These are phyloP conservation scores for Spirogloea muscicola DNA, from an alignment of 139 green algal genomes.

Conservation along the genomic window DNA sequence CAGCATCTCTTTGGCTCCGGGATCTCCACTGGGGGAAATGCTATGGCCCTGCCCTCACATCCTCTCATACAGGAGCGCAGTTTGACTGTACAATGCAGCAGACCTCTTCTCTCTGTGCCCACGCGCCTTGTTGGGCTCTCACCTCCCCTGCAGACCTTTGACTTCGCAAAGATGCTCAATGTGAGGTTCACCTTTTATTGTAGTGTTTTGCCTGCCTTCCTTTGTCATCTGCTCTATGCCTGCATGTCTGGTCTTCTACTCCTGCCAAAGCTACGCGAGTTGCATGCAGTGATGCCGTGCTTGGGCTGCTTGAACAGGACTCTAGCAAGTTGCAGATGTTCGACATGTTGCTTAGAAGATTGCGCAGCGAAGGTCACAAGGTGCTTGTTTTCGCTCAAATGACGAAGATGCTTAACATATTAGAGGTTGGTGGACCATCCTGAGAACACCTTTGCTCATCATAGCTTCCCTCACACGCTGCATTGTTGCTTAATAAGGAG, in stretches of 20 bases:
- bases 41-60: too few species aligned
- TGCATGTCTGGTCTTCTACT: slow-evolving; percentile 7
- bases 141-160: slow-evolving; percentile 22
- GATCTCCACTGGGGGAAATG: too few species aligned
- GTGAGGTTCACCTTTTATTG: slow-evolving; percentile 19
- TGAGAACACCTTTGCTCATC: too few species aligned
- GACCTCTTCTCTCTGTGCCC: slow-evolving; percentile 4
- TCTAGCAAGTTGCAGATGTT: slow-evolving; percentile 65
- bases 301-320: slow-evolving; percentile 44
- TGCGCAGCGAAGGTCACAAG: slow-evolving; percentile 58
- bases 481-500: too few species aligned
- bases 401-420: slow-evolving; percentile 69
- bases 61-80: too few species aligned
- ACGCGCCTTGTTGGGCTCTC: slow-evolving; percentile 18
- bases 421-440: too few species aligned
- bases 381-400: slow-evolving; percentile 74
- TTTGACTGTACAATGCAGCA: too few species aligned
- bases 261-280: too few species aligned
- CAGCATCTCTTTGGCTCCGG: too few species aligned
- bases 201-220: neutral
- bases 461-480: too few species aligned
- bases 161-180: slow-evolving; percentile 46
- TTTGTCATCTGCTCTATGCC: neutral
- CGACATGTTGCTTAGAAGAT: slow-evolving; percentile 57
- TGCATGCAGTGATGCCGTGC: too few species aligned